Percentiles rank a stretch among this genome's conserved stretches.
These are phyloP conservation scores for Ochromonas danica DNA, from an alignment of 108 stramenopile genomes.

Conservation along the genomic window DNA sequence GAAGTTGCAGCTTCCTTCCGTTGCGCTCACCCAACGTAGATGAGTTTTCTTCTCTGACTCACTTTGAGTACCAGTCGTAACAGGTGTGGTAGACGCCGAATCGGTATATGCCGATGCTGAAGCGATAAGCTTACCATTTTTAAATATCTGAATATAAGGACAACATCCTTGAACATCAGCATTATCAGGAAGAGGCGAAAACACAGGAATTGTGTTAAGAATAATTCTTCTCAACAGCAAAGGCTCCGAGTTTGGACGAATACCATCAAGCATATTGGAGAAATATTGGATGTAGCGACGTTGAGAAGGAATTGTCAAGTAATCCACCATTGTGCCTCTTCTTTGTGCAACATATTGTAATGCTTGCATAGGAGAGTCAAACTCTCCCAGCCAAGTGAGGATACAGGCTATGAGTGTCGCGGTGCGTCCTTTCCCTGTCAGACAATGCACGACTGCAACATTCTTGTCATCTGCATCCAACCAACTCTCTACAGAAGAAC, in stretches of 20 bases:
- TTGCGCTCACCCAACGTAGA: slow-evolving; percentile 62
- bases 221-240: slow-evolving; percentile 80
- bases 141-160: slow-evolving; percentile 92
- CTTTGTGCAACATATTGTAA: slow-evolving; percentile 79
- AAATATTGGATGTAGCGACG: slow-evolving; percentile 85
- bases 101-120: slow-evolving; percentile 44
- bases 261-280: slow-evolving; percentile 79
- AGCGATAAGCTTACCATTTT: slow-evolving; percentile 75
- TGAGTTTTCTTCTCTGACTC: not conserved
- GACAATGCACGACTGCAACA: slow-evolving; percentile 85
- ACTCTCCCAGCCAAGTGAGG: slow-evolving; percentile 88
- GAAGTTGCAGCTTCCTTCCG: slow-evolving; percentile 68
- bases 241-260: slow-evolving; percentile 72
- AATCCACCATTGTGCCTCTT: slow-evolving; percentile 58
- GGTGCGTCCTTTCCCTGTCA: slow-evolving; percentile 88
- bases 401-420: slow-evolving; percentile 81
- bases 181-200: slow-evolving; percentile 37
- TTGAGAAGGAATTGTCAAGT: slow-evolving; percentile 89
- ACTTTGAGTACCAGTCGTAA: not conserved
- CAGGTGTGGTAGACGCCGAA: not conserved
- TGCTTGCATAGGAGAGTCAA: slow-evolving; percentile 67
- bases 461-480: slow-evolving; percentile 81
- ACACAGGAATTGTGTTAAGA: slow-evolving; percentile 83
- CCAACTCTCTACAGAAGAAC: slow-evolving; percentile 85
- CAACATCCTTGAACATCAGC: slow-evolving; percentile 72